Evolutionary conservation across 1,284 basidiomycete species (phyloP), one percentile per base, ranked within the genome.

Genomic region (Ganoderma meredithae): DNA sequence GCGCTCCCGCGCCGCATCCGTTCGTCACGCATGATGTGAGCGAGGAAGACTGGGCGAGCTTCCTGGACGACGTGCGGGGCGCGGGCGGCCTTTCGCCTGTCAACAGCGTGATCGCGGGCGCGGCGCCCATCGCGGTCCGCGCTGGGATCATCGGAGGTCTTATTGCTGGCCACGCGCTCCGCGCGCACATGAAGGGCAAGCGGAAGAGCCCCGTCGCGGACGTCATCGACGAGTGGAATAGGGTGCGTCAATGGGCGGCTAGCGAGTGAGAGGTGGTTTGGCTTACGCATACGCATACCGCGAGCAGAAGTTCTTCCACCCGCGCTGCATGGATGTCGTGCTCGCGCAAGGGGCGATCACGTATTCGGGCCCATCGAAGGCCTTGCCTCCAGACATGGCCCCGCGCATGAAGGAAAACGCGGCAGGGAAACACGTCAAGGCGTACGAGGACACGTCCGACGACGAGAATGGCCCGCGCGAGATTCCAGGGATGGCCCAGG

Each of bases 11-110:
- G 53, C 73, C 70, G 33, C 75, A 76, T 44, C 75, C 75, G 58
- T 76, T 76, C 63, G 49, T 63, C 19, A 62, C 67, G 55, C 73
- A 76, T 55, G 75, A 75, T 55, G 73, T 76, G 49, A 65, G 52
- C 27, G 69, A 68, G 64, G 67, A 60, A 17, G 75, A 75, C 62
- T 76, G 75, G 74, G 55, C 53, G 43, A 43, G 68, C 36, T 73
- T 76, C 65, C 47, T 75, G 31, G 44, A 52, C 10, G 69, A 74
- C 52, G 64, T 75, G n/a, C 60, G 66, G 59, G 40, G 19, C 5
- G 66, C 68, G 43, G 70, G 67, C n/a, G 69, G 68, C 1, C 68
- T 69, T 7, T 53, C 33, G 13, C 62, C 70, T 2, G 53, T 72
- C 41, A 56, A 64, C 33, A 1, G 44, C 25, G 15, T 69, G 33